Evolutionary conservation across 2,329 filamentous ascomycete species (phyloP), one percentile per base, ranked within the genome.

Genomic region (Coniella vitis): DNA sequence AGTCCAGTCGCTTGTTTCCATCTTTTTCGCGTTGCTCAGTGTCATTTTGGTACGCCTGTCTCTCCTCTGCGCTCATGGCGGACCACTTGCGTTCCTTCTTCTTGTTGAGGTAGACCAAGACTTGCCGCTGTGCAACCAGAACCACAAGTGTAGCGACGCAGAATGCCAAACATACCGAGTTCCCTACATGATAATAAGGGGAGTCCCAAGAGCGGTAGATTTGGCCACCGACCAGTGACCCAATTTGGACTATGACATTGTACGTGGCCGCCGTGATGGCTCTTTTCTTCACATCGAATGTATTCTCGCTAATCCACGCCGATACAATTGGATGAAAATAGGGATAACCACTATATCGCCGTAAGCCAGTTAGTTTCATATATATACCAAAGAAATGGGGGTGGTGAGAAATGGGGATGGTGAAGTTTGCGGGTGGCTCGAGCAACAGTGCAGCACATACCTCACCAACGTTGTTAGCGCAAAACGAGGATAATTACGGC

Each of bases 241-340:
- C 71, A 17, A 73, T 58, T 51, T 74, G 71, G 0, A 73, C 69
- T 21, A 72, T 67, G 1, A 74, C 69, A 53, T 72, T 74, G 58
- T 73, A 74, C 1, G 69, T 71, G 0, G 71, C 70, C 1, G 72
- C 71, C 0, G 72, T 66, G 22, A 75, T 65, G 4, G 71, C 70
- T 38, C 72, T 61, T 56, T 73, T 74, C 58, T 73, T 72, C 17
- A 75, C 71, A 47, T 73, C 69, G 38, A 73, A 73, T 0, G 66
- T 69, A 57, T 74, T 74, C 56, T 74, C 69, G 1, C 68, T 72
- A 42, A 73, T 70, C 71, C 72, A 81, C 4, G 69, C 67, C 4
- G 68, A 67, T 10, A 74, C 65, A 14, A 79, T 69, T 2, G 78
- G 76, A 55, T 81, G 78, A 46, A 79, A 74, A 56, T 81, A 81